Conservation (phyloP, 257 asterid species). For the Plantago ovata region DNA sequence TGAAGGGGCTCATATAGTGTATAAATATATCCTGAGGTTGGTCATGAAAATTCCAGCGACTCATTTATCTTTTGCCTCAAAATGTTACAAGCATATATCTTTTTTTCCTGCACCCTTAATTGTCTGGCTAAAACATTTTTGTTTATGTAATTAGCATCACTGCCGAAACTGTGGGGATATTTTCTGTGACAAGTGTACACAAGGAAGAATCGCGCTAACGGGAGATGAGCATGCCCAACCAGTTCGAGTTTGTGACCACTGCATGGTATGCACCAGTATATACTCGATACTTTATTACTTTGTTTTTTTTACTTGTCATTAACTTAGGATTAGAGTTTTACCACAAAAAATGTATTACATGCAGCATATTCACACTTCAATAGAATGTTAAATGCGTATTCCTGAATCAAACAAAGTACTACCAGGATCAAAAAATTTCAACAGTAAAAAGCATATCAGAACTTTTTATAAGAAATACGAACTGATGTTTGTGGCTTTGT, state of each 20-base stretch:
- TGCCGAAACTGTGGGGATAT: constrained; percentile 93
- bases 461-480: neutral
- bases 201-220: constrained; percentile 83
- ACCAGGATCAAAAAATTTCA: neutral
- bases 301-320: neutral
- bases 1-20: neutral
- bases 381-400: neutral
- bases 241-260: constrained; percentile 85
- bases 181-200: constrained; percentile 95
- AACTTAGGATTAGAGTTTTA: too few species aligned
- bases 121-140: constrained; percentile 15
- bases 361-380: neutral
- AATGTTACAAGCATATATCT: constrained; percentile 8
- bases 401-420: neutral
- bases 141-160: constrained; percentile 59
- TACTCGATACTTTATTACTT: neutral
- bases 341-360: neutral
- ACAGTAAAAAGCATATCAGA: neutral
- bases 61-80: neutral
- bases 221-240: constrained; percentile 82
- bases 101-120: constrained; percentile 11
- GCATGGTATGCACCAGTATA: constrained; percentile 61
- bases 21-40: neutral
- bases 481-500: neutral
- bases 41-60: neutral